Percentiles rank a stretch among this genome's conserved stretches.
Evolutionary conservation across 1,284 basidiomycete species (phyloP).

Genomic region (Cryptococcus sp.): DNA sequence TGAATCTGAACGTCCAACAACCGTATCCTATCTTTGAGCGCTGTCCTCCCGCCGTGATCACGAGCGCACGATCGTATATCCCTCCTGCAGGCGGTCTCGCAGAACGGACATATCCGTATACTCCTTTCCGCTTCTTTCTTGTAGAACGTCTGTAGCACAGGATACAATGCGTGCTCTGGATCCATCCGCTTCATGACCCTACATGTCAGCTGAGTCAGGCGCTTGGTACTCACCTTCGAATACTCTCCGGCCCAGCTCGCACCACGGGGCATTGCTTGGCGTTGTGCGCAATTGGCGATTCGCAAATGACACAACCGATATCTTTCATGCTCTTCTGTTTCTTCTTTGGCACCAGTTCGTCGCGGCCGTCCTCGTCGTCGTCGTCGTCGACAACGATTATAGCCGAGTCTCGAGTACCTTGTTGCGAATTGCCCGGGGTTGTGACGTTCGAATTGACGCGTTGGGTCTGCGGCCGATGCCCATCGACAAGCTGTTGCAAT

Average conservation of each 20-base stretch:
- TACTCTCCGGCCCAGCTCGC: constrained; percentile 16
- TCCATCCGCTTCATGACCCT: not conserved
- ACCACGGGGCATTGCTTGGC: constrained; percentile 18
- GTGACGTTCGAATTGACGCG: not conserved
- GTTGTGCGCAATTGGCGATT: constrained; percentile 1
- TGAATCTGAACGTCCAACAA: constrained; percentile 18
- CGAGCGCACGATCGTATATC: constrained; percentile 34
- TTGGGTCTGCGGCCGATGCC: not conserved
- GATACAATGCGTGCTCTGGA: not conserved
- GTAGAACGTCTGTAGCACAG: too few relatives aligned
- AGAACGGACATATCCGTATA: constrained; percentile 31
- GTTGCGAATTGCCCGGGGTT: not conserved
- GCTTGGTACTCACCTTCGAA: constrained; percentile 14
- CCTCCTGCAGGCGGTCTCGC: constrained; percentile 27
- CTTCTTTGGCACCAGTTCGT: not conserved
- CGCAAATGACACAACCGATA: constrained; percentile 19
- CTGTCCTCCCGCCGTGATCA: constrained; percentile 27
- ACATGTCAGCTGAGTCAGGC: not conserved
- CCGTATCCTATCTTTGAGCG: constrained; percentile 38
- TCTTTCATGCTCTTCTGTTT: not conserved
- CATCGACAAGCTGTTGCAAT: constrained; percentile 5
- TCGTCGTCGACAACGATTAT: constrained; percentile 20
- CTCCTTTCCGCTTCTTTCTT: too few relatives aligned
- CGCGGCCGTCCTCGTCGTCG: not conserved
- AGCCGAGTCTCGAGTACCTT: constrained; percentile 4